Conservation (phyloP, 164 flowering plant genomes). For the Stephania yunnanensis region DNA sequence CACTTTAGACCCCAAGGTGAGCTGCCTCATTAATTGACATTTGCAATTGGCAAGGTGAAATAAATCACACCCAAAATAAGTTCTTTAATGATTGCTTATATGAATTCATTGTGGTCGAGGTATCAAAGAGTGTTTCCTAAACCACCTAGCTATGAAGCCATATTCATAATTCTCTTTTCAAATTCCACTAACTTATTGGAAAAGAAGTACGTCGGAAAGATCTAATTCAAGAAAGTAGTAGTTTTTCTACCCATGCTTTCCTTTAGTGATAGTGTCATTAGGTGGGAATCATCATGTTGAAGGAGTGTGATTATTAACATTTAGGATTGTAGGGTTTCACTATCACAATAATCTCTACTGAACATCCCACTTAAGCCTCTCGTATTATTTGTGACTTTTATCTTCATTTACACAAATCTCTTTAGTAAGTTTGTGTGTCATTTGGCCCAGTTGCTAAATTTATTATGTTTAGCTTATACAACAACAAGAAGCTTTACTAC, state of each 20-base stretch:
- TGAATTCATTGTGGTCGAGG: neutral
- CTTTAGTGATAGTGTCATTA: neutral
- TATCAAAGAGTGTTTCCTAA: neutral
- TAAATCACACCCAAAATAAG: neutral
- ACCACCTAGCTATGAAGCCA: too few species aligned
- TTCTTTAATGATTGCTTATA: neutral
- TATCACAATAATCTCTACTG: neutral
- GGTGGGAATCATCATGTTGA: neutral
- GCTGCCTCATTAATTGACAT: constrained; percentile 82
- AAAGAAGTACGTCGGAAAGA: neutral
- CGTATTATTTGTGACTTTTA: too few species aligned
- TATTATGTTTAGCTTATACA: too few species aligned
- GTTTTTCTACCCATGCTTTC: neutral
- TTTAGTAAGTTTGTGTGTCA: neutral
- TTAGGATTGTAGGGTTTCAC: neutral
- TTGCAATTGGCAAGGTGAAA: constrained; percentile 33
- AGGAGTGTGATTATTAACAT: too few species aligned
- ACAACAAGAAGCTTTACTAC: too few species aligned
- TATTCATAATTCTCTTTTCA: too few species aligned
- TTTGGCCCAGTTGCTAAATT: neutral
- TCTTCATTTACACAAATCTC: neutral
- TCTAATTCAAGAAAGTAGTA: neutral
- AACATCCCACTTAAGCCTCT: neutral
- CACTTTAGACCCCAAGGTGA: constrained; percentile 38
- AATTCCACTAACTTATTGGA: too few species aligned